Conservation (phyloP, 1,284 basidiomycete species). For the Cutaneotrichosporon cyanovorans region DNA sequence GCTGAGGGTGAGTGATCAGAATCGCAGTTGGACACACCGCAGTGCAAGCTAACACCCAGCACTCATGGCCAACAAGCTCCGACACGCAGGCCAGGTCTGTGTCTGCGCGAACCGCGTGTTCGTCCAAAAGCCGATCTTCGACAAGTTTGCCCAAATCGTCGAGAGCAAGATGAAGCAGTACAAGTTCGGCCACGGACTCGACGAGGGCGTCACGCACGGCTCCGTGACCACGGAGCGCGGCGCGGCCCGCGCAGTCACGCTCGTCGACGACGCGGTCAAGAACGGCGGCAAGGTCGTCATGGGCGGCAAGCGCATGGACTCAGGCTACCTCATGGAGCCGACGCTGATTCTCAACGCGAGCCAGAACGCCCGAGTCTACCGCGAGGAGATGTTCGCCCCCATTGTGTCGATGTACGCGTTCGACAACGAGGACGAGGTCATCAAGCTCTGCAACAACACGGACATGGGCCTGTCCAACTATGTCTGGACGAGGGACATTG, state of each 20-base stretch:
- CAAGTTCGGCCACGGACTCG: slow-evolving; percentile 80
- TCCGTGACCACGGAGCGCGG: slow-evolving; percentile 79
- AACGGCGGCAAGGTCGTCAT: slow-evolving; percentile 76
- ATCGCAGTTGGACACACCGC: too few relatives aligned
- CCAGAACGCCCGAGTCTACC: slow-evolving; percentile 53
- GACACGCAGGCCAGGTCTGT: slow-evolving; percentile 72
- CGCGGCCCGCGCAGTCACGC: slow-evolving; percentile 68
- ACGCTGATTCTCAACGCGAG: slow-evolving; percentile 81
- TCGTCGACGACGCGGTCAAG: slow-evolving; percentile 71
- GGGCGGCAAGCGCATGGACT: slow-evolving; percentile 59
- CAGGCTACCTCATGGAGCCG: slow-evolving; percentile 64
- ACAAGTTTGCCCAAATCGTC: slow-evolving; percentile 25
- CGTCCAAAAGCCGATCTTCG: slow-evolving; percentile 54
- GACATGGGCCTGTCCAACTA: slow-evolving; percentile 83
- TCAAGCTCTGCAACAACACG: slow-evolving; percentile 70
- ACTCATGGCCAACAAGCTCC: slow-evolving; percentile 78
- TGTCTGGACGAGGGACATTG: slow-evolving; percentile 79
- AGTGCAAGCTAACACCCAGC: slow-evolving; percentile 4
- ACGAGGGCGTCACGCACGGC: slow-evolving; percentile 65
- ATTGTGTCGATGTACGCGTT: slow-evolving; percentile 56
- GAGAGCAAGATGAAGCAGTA: slow-evolving; percentile 58
- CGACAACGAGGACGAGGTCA: slow-evolving; percentile 82
- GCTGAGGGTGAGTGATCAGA: slow-evolving; percentile 13
- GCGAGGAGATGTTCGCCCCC: slow-evolving; percentile 81
- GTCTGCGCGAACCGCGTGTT: slow-evolving; percentile 62